Evolutionary conservation across 495 filamentous ascomycete genomes (phyloP), one percentile per base, ranked within the genome.

Genomic region (Penicillium desertorum): DNA sequence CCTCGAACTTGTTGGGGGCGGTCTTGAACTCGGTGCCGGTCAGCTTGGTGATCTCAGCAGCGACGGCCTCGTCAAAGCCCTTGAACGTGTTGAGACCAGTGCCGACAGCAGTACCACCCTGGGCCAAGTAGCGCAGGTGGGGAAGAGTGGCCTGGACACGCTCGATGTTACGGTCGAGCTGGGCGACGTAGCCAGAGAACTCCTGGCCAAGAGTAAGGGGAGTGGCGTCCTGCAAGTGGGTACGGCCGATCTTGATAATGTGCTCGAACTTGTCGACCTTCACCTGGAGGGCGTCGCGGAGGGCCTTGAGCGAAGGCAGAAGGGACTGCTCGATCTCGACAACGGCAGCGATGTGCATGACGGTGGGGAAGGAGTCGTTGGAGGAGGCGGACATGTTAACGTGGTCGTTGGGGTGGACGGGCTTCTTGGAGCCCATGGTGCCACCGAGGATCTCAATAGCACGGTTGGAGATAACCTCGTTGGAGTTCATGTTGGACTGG

Each of bases 401-500:
- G 74, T 98, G 94, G 78, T 98, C 94, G 75, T 98, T 98, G 57
- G 94, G 94, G 79, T 98, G 94, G 39, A 98, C 94, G 29, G 94
- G 94, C 81, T 94, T 96, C 85, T 98, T 98, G 76, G 80, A 84
- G 54, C 94, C 94, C 88, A 92, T 96, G 61, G 80, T 84, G 61
- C 94, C 94, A 56, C 94, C 94, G 16, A 98, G 81, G 56, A 98
- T 94, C 79, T 98, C 95, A 73, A 98, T 98, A 42, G 94, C 94
- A 57, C 94, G 91, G 83, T 98, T 98, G 57, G 93, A 96, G 77
- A 98, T 98, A 72, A 98, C 94, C 78, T 98, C 94, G 77, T 98
- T 98, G 71, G 94, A 92, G 81, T 98, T 98, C 94, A 98, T 98
- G 85, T 98, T 98, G 70, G 92, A 96, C 79, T 98, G 94, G 25